These are phyloP conservation scores for Aspergillus latus DNA, from an alignment of 2,329 filamentous ascomycete species.

Conservation along the genomic window DNA sequence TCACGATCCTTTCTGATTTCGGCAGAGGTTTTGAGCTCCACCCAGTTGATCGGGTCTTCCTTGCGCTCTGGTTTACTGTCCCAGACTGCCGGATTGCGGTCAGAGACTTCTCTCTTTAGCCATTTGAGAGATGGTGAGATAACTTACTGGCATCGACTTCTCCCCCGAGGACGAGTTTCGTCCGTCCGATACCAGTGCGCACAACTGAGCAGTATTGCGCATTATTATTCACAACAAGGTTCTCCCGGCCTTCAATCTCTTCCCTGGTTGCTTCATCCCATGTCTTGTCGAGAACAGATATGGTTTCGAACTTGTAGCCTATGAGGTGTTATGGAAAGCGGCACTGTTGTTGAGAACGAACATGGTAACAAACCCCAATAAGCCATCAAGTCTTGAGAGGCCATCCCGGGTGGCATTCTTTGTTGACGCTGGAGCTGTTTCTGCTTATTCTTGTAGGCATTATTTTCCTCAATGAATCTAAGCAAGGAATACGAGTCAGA, in stretches of 20 bases:
- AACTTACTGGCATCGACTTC: constrained; percentile 83
- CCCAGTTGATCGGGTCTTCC: constrained; percentile 77
- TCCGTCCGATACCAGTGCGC: constrained; percentile 77
- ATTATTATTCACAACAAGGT: constrained; percentile 77
- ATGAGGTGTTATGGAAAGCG: background rate
- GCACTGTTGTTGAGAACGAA: background rate
- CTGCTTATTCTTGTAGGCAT: constrained; percentile 66
- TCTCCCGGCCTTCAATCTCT: constrained; percentile 73
- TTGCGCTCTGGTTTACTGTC: constrained; percentile 70
- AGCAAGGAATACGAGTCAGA: background rate
- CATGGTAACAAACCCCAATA: constrained; percentile 70
- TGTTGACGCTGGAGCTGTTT: constrained; percentile 61
- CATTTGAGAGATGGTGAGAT: background rate
- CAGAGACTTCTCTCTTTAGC: background rate
- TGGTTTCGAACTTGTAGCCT: constrained; percentile 96
- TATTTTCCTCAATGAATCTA: constrained; percentile 92
- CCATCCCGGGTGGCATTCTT: constrained; percentile 52
- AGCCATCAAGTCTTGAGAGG: constrained; percentile 77
- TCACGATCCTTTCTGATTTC: constrained; percentile 69
- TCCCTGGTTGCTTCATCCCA: constrained; percentile 73
- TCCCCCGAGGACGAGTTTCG: constrained; percentile 76
- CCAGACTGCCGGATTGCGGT: constrained; percentile 60
- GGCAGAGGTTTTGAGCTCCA: constrained; percentile 90
- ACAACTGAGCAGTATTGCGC: constrained; percentile 96
- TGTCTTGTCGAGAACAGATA: constrained; percentile 71